A percentile compares a stretch with the other conserved stretches of the same genome.
phyloP scores from a whole-genome alignment of 1,139 yeast genomes.

The Debaryomyces coudertii region DNA sequence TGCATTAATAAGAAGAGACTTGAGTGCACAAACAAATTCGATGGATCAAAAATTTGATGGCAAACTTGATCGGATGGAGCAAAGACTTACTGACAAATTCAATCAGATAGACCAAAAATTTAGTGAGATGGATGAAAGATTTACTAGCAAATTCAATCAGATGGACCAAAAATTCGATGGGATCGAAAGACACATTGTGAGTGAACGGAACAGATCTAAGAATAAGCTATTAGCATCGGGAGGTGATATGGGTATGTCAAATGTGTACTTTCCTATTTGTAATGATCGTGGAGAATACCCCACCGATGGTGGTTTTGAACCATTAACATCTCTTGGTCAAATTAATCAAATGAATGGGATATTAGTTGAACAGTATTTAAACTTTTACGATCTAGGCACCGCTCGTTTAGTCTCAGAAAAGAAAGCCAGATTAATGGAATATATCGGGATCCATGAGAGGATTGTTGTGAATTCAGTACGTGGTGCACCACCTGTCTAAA shows the following conservation, averaged over 20 bases:
- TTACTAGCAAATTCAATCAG: too few species aligned
- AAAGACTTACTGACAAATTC: too few species aligned
- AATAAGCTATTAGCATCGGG: constrained; percentile 1
- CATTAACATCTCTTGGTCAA: constrained; percentile 6
- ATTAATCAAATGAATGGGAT: constrained; percentile 4
- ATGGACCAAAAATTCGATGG: not conserved
- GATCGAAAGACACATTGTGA: not conserved
- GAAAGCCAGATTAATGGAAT: not conserved
- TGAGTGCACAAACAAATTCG: not conserved
- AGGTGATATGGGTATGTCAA: not conserved
- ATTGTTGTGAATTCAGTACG: not conserved
- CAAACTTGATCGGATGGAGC: not conserved
- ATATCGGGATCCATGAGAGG: not conserved
- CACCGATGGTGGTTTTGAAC: not conserved
- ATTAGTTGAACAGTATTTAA: not conserved
- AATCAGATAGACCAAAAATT: not conserved
- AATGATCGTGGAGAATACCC: constrained; percentile 6
- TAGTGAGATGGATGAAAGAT: not conserved
- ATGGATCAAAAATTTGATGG: not conserved
- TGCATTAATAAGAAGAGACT: not conserved
- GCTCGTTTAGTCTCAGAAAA: not conserved
- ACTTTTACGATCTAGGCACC: not conserved
- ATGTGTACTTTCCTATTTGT: constrained; percentile 1
- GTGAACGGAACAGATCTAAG: not conserved
- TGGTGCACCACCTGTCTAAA: not conserved